Percentiles rank a stretch among this genome's conserved stretches.
Evolutionary conservation across 768 basidiomycete genomes (phyloP).

Genomic region (Boletus sensibilis): DNA sequence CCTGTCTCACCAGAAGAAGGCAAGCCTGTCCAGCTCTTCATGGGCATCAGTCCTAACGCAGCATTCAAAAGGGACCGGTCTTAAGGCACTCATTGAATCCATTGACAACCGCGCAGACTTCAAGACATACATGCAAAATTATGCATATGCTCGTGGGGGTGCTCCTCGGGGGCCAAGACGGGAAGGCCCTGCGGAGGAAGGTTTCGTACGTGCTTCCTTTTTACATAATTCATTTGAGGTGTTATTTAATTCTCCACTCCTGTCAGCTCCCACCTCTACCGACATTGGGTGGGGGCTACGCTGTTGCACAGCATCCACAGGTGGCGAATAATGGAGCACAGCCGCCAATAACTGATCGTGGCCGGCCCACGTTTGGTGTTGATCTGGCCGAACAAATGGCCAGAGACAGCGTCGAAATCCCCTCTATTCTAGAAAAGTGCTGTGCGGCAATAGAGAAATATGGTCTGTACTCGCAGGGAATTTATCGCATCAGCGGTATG

Average conservation of each 20-base stretch:
- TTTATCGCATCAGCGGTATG: slow-evolving; percentile 92
- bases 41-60: slow-evolving; percentile 1
- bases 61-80: slow-evolving; percentile 51
- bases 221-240: slow-evolving; percentile 2
- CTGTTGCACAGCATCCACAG: slow-evolving; percentile 25
- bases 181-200: slow-evolving; percentile 88
- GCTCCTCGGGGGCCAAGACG: slow-evolving; percentile 71
- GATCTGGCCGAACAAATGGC: slow-evolving; percentile 91
- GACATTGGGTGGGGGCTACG: slow-evolving; percentile 35
- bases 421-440: slow-evolving; percentile 83
- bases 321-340: slow-evolving; percentile 30
- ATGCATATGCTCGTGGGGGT: slow-evolving; percentile 82
- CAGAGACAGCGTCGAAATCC: slow-evolving; percentile 89
- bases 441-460: slow-evolving; percentile 89
- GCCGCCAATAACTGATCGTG: slow-evolving; percentile 50
- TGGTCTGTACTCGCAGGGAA: slow-evolving; percentile 80
- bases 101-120: slow-evolving; percentile 97
- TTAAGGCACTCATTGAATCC: slow-evolving; percentile 83
- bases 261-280: slow-evolving; percentile 63
- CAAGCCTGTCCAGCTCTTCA: slow-evolving; percentile 27
- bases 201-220: slow-evolving; percentile 68
- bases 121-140: slow-evolving; percentile 96
- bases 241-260: slow-evolving; percentile 4
- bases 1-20: slow-evolving; percentile 73
- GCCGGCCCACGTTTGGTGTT: slow-evolving; percentile 86